Base-by-base conservation (phyloP, 75 land plant genomes). In the Azolla pinnata region DNA sequence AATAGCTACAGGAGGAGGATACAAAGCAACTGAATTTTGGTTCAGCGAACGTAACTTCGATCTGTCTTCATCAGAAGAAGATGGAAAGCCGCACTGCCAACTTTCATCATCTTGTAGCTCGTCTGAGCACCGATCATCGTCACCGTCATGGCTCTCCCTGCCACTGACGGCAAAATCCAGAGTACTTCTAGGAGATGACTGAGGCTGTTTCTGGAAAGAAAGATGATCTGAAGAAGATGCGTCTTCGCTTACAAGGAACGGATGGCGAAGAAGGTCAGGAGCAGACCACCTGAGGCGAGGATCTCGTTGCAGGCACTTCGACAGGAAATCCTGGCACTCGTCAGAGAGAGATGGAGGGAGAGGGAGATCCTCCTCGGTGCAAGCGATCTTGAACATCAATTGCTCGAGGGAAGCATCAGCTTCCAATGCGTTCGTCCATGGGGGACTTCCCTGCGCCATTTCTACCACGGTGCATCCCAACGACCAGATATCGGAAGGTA, bases 381-480 rank as follows among this genome's bases (percentile, higher is more conserved):
- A 80, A 0, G 75, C 90, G 45, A 86, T 80, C 29, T 57, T 64
- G 32, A 54, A 64, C n/a, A n/a, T n/a, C n/a, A n/a, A n/a, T n/a
- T n/a, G n/a, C n/a, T n/a, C n/a, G 27, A 83, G 56, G 26, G 45
- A 45, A 0, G 29, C 60, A 1, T 44, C 54, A 12, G 50, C 57
- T 26, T 56, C 48, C 10, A 57, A 34, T 26, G 29, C 65, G 48
- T 12, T 48, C 1, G 46, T 69, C 88, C 88, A 78, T 0, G 82
- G 79, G 14, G 71, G 60, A 29, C 56, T 52, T 0, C 88, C 88
- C 2, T 78, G 76, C 26, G 54, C 53, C 85, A 82, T 75, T 58
- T 85, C 88, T 59, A 85, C 67, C 19, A 85, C 74, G 14, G 88
- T 85, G 68, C 88, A 85, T 0, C 85, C 88, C 8, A 85, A 59